Conservation (phyloP, 345 rosid genomes). For the Eucalyptus cloeziana region DNA sequence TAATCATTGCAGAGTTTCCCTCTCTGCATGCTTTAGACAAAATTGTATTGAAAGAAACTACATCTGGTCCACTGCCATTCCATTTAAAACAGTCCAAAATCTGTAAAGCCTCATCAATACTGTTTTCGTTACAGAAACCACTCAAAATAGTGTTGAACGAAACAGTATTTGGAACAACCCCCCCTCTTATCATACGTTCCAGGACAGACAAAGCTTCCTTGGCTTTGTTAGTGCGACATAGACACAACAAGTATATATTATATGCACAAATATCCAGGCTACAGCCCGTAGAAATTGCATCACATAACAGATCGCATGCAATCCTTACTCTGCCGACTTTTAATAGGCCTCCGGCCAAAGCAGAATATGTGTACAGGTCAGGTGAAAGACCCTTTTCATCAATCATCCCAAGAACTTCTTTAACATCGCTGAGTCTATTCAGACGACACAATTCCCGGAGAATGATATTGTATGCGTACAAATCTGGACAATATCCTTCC, state of each 20-base stretch:
- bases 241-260: slow-evolving; percentile 14
- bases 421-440: slow-evolving; percentile 1
- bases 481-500: slow-evolving; percentile 17
- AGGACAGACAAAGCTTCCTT: slow-evolving; percentile 18
- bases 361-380: slow-evolving; percentile 13
- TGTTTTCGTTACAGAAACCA: slow-evolving; percentile 19
- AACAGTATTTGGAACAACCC: slow-evolving; percentile 11
- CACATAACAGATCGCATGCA: slow-evolving; percentile 1
- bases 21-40: slow-evolving; percentile 18
- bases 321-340: slow-evolving; percentile 1
- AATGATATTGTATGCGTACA: slow-evolving; percentile 16
- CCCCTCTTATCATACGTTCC: slow-evolving; percentile 3
- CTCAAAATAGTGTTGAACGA: slow-evolving; percentile 20
- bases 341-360: slow-evolving; percentile 18
- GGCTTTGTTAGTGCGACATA: slow-evolving; percentile 9
- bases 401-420: slow-evolving; percentile 1
- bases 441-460: slow-evolving; percentile 13
- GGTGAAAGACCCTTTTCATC: slow-evolving; percentile 5
- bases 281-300: slow-evolving; percentile 6
- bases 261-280: slow-evolving; percentile 12
- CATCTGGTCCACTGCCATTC: slow-evolving; percentile 17
- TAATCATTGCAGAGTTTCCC: slow-evolving; percentile 5
- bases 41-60: slow-evolving; percentile 19
- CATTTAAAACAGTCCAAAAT: slow-evolving; percentile 14
- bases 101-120: slow-evolving; percentile 8